phyloP scores from a whole-genome alignment of 352 stramenopile genomes.

The Plasmopara muralis region DNA sequence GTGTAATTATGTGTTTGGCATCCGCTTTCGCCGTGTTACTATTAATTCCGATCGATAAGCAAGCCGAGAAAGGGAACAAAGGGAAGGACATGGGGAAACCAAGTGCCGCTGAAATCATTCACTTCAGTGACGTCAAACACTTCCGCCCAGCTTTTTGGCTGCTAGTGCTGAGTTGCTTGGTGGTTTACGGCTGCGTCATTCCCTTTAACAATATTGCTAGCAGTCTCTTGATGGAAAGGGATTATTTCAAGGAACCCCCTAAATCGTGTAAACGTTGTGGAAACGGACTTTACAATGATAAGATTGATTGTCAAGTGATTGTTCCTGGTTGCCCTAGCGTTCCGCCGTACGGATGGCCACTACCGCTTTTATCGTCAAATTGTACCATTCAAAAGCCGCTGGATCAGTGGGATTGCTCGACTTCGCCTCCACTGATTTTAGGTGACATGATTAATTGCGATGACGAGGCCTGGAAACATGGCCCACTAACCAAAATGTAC shows the following conservation, averaged over 20 bases:
- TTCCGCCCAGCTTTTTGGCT: slow-evolving; percentile 87
- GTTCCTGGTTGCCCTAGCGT: slow-evolving; percentile 45
- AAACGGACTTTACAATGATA: slow-evolving; percentile 39
- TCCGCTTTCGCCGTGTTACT: slow-evolving; percentile 65
- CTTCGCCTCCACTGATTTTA: slow-evolving; percentile 49
- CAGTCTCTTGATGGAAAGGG: slow-evolving; percentile 87
- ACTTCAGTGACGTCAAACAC: slow-evolving; percentile 66
- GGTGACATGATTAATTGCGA: slow-evolving; percentile 77
- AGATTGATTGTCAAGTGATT: slow-evolving; percentile 50
- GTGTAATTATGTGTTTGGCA: slow-evolving; percentile 70
- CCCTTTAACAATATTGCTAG: slow-evolving; percentile 93
- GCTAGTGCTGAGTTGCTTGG: slow-evolving; percentile 83
- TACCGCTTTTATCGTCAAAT: slow-evolving; percentile 59
- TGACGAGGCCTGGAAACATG: slow-evolving; percentile 58
- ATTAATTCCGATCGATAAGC: slow-evolving; percentile 76
- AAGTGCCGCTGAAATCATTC: slow-evolving; percentile 39
- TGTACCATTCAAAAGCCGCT: slow-evolving; percentile 57
- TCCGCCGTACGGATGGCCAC: slow-evolving; percentile 66
- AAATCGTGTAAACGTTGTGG: slow-evolving; percentile 45
- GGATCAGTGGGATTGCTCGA: slow-evolving; percentile 58
- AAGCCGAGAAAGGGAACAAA: slow-evolving; percentile 32
- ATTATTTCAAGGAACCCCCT: slow-evolving; percentile 77
- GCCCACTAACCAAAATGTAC: slow-evolving; percentile 47
- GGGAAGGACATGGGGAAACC: slow-evolving; percentile 18
- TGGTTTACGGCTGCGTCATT: slow-evolving; percentile 91